phyloP scores from a whole-genome alignment of 2,329 filamentous ascomycete species.

The Achaetomium macrosporum region DNA sequence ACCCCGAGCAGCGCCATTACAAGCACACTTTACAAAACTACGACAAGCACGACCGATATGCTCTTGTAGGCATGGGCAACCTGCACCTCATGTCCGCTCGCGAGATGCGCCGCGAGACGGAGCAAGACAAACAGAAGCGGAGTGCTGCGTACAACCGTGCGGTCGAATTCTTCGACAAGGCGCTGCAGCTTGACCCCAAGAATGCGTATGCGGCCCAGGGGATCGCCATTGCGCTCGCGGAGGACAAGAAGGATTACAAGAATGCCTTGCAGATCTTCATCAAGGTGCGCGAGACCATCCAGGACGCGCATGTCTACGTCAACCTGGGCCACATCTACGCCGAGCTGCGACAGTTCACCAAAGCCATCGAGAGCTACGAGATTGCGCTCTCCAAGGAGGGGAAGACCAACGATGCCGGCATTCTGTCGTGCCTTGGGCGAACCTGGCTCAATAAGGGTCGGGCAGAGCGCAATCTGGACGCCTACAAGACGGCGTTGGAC shows the following conservation, averaged over 20 bases:
- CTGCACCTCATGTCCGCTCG: conserved; percentile 78
- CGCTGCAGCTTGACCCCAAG: conserved; percentile 84
- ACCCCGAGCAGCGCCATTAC: conserved; percentile 87
- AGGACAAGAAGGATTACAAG: conserved; percentile 87
- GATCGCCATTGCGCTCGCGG: conserved; percentile 85
- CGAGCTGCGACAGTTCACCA: conserved; percentile 82
- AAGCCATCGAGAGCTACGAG: conserved; percentile 94
- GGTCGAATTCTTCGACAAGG: conserved; percentile 98
- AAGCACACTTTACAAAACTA: conserved; percentile 92
- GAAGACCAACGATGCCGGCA: conserved; percentile 65
- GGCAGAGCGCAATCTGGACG: conserved; percentile 51
- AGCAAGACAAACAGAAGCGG: conserved; percentile 85
- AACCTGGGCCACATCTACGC: conserved; percentile 92
- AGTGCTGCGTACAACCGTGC: conserved; percentile 82
- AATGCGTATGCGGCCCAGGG: conserved; percentile 97
- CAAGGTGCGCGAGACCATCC: conserved; percentile 84
- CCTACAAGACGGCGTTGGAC: conserved; percentile 51
- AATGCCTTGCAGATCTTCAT: conserved; percentile 81
- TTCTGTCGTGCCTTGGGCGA: conserved; percentile 79
- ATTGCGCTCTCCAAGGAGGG: conserved; percentile 72
- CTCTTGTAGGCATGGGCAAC: conserved; percentile 94
- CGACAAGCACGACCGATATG: conserved; percentile 98
- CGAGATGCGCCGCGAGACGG: conserved; percentile 89
- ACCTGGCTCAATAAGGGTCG: conserved; percentile 81
- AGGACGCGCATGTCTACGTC: conserved; percentile 80